These are phyloP conservation scores for Bacidia gigantensis DNA, from an alignment of 495 filamentous ascomycete genomes.

Conservation along the genomic window DNA sequence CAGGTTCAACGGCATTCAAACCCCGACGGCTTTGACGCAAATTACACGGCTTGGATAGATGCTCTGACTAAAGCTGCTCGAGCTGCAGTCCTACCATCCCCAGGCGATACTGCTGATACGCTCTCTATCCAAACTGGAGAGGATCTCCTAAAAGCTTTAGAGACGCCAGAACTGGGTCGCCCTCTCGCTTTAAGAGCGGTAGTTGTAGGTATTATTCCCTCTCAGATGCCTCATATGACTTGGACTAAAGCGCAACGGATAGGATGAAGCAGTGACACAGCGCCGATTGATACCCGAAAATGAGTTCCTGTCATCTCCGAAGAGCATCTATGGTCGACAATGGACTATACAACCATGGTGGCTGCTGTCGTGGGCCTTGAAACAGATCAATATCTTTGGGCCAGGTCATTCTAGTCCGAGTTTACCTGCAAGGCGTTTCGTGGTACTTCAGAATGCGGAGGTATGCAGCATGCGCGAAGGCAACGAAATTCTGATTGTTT, in stretches of 20 bases:
- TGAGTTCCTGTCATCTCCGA: slow-evolving; percentile 42
- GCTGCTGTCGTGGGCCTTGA: slow-evolving; percentile 62
- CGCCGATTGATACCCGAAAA: slow-evolving; percentile 55
- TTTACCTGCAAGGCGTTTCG: slow-evolving; percentile 23
- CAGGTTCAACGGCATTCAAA: slow-evolving; percentile 62
- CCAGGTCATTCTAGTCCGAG: slow-evolving; percentile 19
- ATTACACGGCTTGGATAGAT: slow-evolving; percentile 69
- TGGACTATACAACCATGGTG: slow-evolving; percentile 41
- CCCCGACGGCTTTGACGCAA: slow-evolving; percentile 79
- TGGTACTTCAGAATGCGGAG: slow-evolving; percentile 40
- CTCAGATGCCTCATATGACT: background rate
- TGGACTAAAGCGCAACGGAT: background rate
- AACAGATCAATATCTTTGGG: slow-evolving; percentile 49
- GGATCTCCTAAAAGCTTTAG: slow-evolving; percentile 53
- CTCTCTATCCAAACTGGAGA: slow-evolving; percentile 57
- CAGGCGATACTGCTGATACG: slow-evolving; percentile 25
- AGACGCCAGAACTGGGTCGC: slow-evolving; percentile 64
- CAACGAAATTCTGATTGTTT: slow-evolving; percentile 39
- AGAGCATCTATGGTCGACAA: slow-evolving; percentile 44
- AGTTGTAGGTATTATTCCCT: slow-evolving; percentile 35
- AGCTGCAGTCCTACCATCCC: slow-evolving; percentile 48
- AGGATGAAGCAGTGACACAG: slow-evolving; percentile 55
- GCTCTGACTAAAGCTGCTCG: slow-evolving; percentile 54
- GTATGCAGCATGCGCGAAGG: slow-evolving; percentile 19
- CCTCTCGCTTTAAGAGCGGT: slow-evolving; percentile 74